phyloP scores from a whole-genome alignment of 495 filamentous ascomycete species.

The Podospora australis region DNA sequence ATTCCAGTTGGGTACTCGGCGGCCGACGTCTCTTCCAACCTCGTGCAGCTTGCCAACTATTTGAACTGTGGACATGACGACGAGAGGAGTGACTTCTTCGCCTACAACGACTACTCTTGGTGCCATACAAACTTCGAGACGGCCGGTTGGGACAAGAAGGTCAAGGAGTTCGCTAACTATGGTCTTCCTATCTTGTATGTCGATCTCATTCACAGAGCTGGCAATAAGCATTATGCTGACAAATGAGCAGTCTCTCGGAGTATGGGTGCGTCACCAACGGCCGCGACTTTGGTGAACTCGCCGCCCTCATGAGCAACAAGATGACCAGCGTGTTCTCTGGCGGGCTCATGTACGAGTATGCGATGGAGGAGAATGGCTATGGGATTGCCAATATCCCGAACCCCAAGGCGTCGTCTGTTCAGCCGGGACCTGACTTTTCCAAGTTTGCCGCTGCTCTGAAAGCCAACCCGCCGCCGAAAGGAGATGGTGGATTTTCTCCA shows the following conservation, averaged over 20 bases:
- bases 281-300: slow-evolving; percentile 76
- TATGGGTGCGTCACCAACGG: slow-evolving; percentile 79
- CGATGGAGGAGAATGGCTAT: slow-evolving; percentile 66
- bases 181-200: slow-evolving; percentile 75
- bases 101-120: slow-evolving; percentile 97
- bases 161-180: slow-evolving; percentile 83
- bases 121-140: slow-evolving; percentile 73
- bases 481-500: slow-evolving; percentile 70
- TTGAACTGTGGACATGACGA: slow-evolving; percentile 92
- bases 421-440: slow-evolving; percentile 53
- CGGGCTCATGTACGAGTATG: slow-evolving; percentile 94
- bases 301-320: slow-evolving; percentile 67
- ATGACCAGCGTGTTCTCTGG: slow-evolving; percentile 95
- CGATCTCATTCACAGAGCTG: neutral
- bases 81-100: slow-evolving; percentile 88
- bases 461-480: slow-evolving; percentile 57
- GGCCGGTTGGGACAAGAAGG: slow-evolving; percentile 89
- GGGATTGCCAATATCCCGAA: slow-evolving; percentile 64
- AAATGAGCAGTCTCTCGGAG: slow-evolving; percentile 62
- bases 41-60: slow-evolving; percentile 81
- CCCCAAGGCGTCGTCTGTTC: slow-evolving; percentile 35
- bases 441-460: slow-evolving; percentile 60
- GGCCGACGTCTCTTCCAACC: slow-evolving; percentile 76
- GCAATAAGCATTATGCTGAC: neutral
- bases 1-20: slow-evolving; percentile 94